phyloP scores from a whole-genome alignment of 345 rosid genomes.

The Eucalyptus sp. region DNA sequence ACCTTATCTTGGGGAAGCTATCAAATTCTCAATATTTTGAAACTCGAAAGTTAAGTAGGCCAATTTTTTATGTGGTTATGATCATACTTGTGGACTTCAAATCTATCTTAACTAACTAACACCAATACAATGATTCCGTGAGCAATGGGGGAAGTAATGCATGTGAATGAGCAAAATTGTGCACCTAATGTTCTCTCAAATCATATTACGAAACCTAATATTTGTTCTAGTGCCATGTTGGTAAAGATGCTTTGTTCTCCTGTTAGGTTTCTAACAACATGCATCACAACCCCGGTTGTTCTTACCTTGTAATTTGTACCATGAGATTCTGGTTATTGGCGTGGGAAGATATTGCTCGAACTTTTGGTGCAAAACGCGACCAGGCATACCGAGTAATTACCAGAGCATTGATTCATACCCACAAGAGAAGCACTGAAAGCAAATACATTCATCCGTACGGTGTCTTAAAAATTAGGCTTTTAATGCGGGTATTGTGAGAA shows the following conservation, averaged over 20 bases:
- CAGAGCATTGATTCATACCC: neutral
- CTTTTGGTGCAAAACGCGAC: neutral
- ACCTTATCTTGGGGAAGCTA: neutral
- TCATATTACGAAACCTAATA: neutral
- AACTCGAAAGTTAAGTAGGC: neutral
- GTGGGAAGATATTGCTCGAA: neutral
- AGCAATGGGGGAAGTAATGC: neutral
- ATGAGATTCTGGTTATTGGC: neutral
- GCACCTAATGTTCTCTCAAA: neutral
- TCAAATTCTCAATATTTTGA: neutral
- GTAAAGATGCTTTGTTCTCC: neutral
- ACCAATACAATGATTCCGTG: neutral
- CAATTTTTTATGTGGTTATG: neutral
- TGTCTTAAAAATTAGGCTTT: neutral
- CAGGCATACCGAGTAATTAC: neutral
- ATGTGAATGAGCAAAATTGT: neutral
- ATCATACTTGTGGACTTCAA: neutral
- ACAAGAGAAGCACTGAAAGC: neutral
- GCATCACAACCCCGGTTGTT: neutral
- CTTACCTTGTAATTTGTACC: neutral
- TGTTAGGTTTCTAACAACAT: neutral
- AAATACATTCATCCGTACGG: neutral
- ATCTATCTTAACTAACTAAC: neutral
- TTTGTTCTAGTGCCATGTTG: neutral
- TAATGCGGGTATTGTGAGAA: neutral